These are phyloP conservation scores for Rhazya stricta DNA, from an alignment of 257 asterid species.

Conservation along the genomic window DNA sequence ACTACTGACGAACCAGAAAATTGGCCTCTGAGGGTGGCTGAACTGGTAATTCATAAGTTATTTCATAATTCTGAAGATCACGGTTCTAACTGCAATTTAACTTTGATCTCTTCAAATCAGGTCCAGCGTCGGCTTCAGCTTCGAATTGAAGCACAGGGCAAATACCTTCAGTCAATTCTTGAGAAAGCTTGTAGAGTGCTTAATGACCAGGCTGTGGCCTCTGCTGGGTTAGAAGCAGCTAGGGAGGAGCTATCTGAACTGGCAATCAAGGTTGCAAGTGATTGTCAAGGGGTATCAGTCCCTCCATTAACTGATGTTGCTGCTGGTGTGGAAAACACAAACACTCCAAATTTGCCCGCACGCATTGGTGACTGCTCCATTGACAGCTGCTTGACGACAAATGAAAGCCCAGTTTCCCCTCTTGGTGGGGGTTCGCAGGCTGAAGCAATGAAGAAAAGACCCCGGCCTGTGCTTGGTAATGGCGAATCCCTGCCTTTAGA, in stretches of 20 bases:
- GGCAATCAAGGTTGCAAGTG: constrained; percentile 60
- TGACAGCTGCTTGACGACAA: constrained; percentile 40
- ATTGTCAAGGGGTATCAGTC: constrained; percentile 30
- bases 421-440: constrained; percentile 33
- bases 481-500: constrained; percentile 41
- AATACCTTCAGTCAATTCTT: constrained; percentile 37
- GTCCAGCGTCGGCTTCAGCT: constrained; percentile 46
- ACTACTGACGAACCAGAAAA: neutral
- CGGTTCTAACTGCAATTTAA: neutral
- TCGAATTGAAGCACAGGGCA: constrained; percentile 42
- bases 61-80: neutral
- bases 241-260: constrained; percentile 61
- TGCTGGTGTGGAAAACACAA: constrained; percentile 26
- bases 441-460: constrained; percentile 56
- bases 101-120: constrained; percentile 15
- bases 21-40: neutral
- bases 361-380: constrained; percentile 52
- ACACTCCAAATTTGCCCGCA: constrained; percentile 32
- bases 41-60: neutral
- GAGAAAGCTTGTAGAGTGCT: constrained; percentile 55
- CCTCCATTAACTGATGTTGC: constrained; percentile 32
- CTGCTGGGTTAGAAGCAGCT: constrained; percentile 55
- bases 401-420: constrained; percentile 38
- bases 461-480: constrained; percentile 35
- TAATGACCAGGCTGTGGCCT: constrained; percentile 38